phyloP scores from a whole-genome alignment of 23 red algal genomes.

The Agarophyton chilense region DNA sequence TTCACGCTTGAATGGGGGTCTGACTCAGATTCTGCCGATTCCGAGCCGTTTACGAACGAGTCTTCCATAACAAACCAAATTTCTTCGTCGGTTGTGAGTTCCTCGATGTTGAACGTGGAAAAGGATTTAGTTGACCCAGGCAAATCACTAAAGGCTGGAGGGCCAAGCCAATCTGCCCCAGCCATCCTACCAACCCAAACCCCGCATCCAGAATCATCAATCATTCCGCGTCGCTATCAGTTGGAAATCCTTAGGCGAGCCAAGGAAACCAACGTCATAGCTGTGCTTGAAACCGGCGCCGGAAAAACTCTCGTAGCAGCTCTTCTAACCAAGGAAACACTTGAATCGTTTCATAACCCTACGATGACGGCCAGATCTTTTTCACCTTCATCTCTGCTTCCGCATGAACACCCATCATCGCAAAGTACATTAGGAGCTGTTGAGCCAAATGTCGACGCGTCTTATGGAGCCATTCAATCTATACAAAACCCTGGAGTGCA shows the following conservation, averaged over 20 bases:
- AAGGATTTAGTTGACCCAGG: not conserved
- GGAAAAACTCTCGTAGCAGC: slow-evolving; percentile 69
- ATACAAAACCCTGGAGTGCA: not conserved
- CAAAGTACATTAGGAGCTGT: not conserved
- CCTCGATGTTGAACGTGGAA: not conserved
- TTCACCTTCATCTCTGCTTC: not conserved
- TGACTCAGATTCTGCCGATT: slow-evolving; percentile 17
- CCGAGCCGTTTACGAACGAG: not conserved
- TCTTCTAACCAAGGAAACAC: slow-evolving; percentile 24
- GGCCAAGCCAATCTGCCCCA: slow-evolving; percentile 13
- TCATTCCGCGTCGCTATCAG: slow-evolving; percentile 61
- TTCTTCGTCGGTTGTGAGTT: not conserved
- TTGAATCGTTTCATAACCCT: not conserved
- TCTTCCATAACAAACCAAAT: not conserved
- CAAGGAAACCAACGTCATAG: slow-evolving; percentile 52
- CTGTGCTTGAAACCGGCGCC: slow-evolving; percentile 56
- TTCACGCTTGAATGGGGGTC: slow-evolving; percentile 25
- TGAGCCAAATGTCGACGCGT: not conserved
- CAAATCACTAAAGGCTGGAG: not conserved
- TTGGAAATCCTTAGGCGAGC: slow-evolving; percentile 62
- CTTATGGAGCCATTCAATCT: not conserved
- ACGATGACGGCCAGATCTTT: not conserved
- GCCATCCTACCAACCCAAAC: not conserved
- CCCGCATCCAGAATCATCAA: not conserved
- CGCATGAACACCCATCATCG: not conserved